These are phyloP conservation scores for Paraurostyla sp. DNA, from an alignment of 73 alveolate genomes.

Conservation along the genomic window DNA sequence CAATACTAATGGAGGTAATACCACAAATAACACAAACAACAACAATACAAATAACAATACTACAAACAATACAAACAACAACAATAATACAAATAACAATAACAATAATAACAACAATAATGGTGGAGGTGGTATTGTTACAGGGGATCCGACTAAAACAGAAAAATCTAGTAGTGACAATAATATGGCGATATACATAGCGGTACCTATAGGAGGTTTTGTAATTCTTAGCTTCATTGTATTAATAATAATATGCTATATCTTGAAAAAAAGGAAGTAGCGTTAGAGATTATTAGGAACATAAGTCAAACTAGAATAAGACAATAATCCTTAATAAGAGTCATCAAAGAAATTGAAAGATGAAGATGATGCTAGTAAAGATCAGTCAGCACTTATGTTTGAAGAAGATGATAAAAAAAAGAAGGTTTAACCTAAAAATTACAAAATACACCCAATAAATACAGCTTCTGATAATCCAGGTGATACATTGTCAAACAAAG, in stretches of 20 bases:
- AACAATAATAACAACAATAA: too few relatives aligned
- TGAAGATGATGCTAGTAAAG: background rate
- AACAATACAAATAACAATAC: background rate
- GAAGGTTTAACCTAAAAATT: background rate
- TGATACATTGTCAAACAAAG: background rate
- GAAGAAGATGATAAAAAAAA: background rate
- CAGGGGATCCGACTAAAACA: too few relatives aligned
- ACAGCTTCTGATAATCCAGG: background rate
- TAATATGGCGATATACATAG: too few relatives aligned
- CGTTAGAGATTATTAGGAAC: too few relatives aligned
- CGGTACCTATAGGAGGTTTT: too few relatives aligned
- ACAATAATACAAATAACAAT: too few relatives aligned
- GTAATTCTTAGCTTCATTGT: too few relatives aligned
- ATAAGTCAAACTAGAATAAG: background rate
- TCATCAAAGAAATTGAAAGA: background rate
- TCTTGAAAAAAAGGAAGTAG: too few relatives aligned
- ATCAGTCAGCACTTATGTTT: background rate
- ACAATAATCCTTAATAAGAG: background rate
- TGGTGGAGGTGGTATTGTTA: too few relatives aligned
- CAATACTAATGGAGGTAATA: too few relatives aligned
- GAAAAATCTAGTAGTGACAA: too few relatives aligned
- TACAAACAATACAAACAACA: background rate
- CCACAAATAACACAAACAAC: background rate
- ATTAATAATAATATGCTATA: too few relatives aligned
- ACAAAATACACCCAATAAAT: background rate